A percentile compares a stretch with the other conserved stretches of the same genome.
Evolutionary conservation across 768 basidiomycete species (phyloP).

Genomic region (Suillus weaverae): DNA sequence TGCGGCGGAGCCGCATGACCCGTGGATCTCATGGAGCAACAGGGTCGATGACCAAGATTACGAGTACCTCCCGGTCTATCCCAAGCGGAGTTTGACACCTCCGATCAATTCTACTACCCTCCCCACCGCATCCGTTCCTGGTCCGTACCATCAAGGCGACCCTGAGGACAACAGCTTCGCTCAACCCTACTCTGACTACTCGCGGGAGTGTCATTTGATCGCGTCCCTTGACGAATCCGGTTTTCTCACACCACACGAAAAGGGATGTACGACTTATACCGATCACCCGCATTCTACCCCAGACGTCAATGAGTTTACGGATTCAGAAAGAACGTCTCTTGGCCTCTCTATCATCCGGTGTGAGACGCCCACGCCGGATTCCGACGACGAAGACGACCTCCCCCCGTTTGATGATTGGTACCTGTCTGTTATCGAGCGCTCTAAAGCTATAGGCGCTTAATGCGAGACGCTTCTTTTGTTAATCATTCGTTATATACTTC

Average conservation of each 20-base stretch:
- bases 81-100: background rate
- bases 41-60: conserved; percentile 14
- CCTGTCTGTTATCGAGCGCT: conserved; percentile 12
- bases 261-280: background rate
- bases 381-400: conserved; percentile 14
- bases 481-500: background rate
- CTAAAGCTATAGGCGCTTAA: conserved; percentile 1
- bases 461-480: background rate
- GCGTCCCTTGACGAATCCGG: background rate
- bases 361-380: conserved; percentile 1
- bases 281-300: conserved; percentile 1
- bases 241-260: conserved; percentile 5
- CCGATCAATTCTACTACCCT: background rate
- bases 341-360: conserved; percentile 2
- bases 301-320: background rate
- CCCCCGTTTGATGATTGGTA: conserved; percentile 21
- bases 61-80: conserved; percentile 1
- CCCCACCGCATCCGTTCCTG: background rate
- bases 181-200: background rate
- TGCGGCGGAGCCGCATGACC: conserved; percentile 39
- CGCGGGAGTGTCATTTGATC: conserved; percentile 6
- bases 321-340: background rate
- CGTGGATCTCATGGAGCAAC: conserved; percentile 39
- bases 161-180: background rate
- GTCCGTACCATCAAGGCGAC: background rate